These are phyloP conservation scores for Amauroascus niger DNA, from an alignment of 2,329 filamentous ascomycete genomes.

Conservation along the genomic window DNA sequence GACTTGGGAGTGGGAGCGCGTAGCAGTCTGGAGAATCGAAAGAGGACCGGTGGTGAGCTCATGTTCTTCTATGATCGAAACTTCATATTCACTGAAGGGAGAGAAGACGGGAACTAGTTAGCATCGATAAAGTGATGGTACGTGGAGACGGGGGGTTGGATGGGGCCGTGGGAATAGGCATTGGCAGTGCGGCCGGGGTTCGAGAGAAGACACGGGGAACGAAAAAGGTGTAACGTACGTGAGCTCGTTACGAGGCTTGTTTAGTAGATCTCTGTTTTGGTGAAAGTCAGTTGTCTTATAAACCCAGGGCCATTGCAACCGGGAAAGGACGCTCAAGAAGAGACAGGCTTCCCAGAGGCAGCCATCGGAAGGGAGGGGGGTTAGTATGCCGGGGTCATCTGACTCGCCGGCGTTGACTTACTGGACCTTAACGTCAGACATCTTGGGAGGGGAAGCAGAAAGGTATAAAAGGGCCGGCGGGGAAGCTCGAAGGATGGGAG, in stretches of 20 bases:
- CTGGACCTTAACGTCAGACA: conserved; percentile 66
- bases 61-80: conserved; percentile 69
- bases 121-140: neutral
- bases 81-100: conserved; percentile 69
- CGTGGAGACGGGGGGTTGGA: neutral
- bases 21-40: conserved; percentile 92
- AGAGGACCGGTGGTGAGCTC: conserved; percentile 72
- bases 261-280: conserved; percentile 70
- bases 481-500: conserved; percentile 1
- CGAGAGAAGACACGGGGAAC: conserved; percentile 5
- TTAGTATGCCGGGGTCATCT: conserved; percentile 18
- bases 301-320: conserved; percentile 2
- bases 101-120: conserved; percentile 15
- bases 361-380: neutral
- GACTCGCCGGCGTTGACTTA: conserved; percentile 34
- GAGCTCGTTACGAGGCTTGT: conserved; percentile 80
- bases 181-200: neutral
- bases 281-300: conserved; percentile 22
- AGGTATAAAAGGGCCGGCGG: conserved; percentile 24
- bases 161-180: neutral
- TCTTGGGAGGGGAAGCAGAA: conserved; percentile 38
- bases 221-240: conserved; percentile 57
- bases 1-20: conserved; percentile 88
- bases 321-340: neutral
- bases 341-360: conserved; percentile 2